Percentiles rank a stretch among this genome's conserved stretches.
phyloP scores from a whole-genome alignment of 768 basidiomycete genomes.

The Agaricus subrufescens region DNA sequence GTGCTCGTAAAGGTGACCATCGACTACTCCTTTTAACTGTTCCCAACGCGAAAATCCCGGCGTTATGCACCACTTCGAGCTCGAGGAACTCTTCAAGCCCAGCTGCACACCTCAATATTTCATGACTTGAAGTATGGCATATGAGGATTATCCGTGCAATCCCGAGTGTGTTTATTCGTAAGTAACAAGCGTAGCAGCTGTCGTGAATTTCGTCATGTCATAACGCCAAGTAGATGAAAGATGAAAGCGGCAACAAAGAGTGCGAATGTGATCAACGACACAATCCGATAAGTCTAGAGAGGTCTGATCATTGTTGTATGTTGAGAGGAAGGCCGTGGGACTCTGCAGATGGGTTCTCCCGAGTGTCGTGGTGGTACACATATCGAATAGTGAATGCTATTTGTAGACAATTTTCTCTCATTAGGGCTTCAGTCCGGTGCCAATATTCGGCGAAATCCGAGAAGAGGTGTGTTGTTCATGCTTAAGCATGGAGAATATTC shows the following conservation, averaged over 20 bases:
- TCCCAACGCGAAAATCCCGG: too few species aligned
- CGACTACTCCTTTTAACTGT: too few species aligned
- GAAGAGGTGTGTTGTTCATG: too few species aligned
- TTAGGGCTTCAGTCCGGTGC: not conserved
- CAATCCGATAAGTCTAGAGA: conserved; percentile 37
- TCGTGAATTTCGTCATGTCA: not conserved
- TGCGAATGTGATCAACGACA: conserved; percentile 42
- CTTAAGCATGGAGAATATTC: too few species aligned
- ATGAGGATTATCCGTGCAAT: too few species aligned
- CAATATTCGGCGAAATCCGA: too few species aligned
- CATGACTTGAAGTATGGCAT: too few species aligned
- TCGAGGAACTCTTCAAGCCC: too few species aligned
- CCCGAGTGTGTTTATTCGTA: too few species aligned
- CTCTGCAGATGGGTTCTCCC: not conserved
- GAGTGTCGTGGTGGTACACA: not conserved
- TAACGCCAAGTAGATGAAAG: conserved; percentile 51
- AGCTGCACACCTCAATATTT: too few species aligned
- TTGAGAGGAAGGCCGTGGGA: not conserved
- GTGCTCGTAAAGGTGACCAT: too few species aligned
- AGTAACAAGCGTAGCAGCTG: not conserved
- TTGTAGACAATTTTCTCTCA: conserved; percentile 4
- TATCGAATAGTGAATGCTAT: not conserved
- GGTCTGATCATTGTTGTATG: conserved; percentile 20
- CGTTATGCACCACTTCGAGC: too few species aligned
- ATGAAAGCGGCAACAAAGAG: conserved; percentile 59